Conservation (phyloP, 208 protist species). For the Acanthamoeba healyi region DNA sequence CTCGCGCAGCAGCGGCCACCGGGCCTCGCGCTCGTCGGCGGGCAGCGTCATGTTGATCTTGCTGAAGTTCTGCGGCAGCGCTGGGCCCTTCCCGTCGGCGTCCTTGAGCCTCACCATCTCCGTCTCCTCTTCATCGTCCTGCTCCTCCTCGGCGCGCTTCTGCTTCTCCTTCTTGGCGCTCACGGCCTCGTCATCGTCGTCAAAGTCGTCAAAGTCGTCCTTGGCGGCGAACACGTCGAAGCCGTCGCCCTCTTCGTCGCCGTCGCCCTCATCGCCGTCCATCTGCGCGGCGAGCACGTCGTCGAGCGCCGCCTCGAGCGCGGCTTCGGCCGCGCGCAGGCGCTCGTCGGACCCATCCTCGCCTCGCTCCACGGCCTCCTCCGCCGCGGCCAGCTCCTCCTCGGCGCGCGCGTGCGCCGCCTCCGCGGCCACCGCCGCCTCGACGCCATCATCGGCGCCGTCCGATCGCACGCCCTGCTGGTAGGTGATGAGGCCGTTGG, state of each 20-base stretch:
- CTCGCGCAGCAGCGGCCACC: not conserved
- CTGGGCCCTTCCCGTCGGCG: not conserved
- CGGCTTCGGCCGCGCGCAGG: slow-evolving; percentile 8
- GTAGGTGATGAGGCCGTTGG: slow-evolving; percentile 71
- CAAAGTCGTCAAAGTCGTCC: slow-evolving; percentile 45
- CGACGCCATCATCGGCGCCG: not conserved
- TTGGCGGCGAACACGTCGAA: not conserved
- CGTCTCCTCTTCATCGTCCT: not conserved
- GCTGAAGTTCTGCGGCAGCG: slow-evolving; percentile 29
- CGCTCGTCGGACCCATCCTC: slow-evolving; percentile 1
- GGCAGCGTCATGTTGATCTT: not conserved
- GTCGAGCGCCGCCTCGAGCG: not conserved
- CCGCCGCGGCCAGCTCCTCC: slow-evolving; percentile 7
- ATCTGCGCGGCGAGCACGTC: slow-evolving; percentile 26
- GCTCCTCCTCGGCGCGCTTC: not conserved
- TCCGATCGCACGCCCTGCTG: not conserved
- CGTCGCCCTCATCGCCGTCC: not conserved
- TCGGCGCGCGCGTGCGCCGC: not conserved
- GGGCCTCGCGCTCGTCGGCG: not conserved
- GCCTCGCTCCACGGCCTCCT: slow-evolving; percentile 12
- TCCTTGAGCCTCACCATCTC: slow-evolving; percentile 2
- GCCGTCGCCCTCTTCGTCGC: not conserved
- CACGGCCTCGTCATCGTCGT: not conserved
- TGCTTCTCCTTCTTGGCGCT: not conserved
- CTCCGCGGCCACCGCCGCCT: slow-evolving; percentile 11